These are phyloP conservation scores for Tricholoma bakamatsutake DNA, from an alignment of 768 basidiomycete species.

Conservation along the genomic window DNA sequence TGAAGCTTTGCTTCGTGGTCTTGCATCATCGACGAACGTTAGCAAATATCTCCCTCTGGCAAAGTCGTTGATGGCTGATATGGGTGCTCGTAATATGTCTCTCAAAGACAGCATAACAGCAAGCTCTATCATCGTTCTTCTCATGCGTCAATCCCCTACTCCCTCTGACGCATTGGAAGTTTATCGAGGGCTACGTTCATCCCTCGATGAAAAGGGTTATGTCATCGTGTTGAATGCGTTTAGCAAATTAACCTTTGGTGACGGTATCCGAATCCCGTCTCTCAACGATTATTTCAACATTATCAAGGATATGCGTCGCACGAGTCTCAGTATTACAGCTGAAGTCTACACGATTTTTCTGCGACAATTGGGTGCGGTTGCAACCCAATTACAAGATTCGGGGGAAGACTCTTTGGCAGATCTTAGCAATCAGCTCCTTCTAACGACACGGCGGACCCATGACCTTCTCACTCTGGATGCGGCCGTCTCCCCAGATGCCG, in stretches of 20 bases:
- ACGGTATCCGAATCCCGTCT: conserved; percentile 34
- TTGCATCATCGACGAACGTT: conserved; percentile 38
- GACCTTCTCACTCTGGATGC: conserved; percentile 75
- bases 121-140: conserved; percentile 51
- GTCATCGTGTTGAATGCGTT: conserved; percentile 59
- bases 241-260: conserved; percentile 48
- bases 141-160: conserved; percentile 56
- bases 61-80: conserved; percentile 55
- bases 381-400: conserved; percentile 24
- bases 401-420: conserved; percentile 12
- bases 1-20: conserved; percentile 43
- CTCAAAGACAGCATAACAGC: conserved; percentile 38
- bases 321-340: conserved; percentile 50
- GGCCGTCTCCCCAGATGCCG: conserved; percentile 61
- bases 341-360: conserved; percentile 67
- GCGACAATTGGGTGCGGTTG: conserved; percentile 44
- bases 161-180: conserved; percentile 56
- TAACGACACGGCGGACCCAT: conserved; percentile 60
- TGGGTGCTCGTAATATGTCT: conserved; percentile 47
- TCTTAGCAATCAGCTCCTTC: conserved; percentile 31
- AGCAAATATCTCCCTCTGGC: conserved; percentile 43
- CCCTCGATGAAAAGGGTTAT: conserved; percentile 56
- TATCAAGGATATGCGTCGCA: conserved; percentile 71
- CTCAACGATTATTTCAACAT: conserved; percentile 66
- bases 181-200: conserved; percentile 42